Percentiles rank a stretch among this genome's conserved stretches.
These are phyloP conservation scores for Adansonia grandidieri DNA, from an alignment of 441 rosid genomes.

Conservation along the genomic window DNA sequence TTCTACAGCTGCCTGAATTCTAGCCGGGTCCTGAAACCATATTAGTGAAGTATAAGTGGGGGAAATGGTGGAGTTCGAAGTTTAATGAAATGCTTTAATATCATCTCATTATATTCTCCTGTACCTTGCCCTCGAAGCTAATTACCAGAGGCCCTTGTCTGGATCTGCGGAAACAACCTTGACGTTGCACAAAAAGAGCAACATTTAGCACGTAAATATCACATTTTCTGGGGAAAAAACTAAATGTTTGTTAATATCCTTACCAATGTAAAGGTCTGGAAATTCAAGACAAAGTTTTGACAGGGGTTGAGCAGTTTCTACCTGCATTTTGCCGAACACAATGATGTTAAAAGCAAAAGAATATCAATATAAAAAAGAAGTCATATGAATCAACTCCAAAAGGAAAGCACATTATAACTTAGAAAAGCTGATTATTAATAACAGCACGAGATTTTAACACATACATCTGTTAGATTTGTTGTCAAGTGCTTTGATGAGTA, in stretches of 20 bases:
- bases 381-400: not conserved
- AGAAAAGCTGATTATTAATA: conserved; percentile 3
- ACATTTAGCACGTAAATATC: conserved; percentile 28
- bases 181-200: conserved; percentile 28
- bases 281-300: conserved; percentile 83
- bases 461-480: conserved; percentile 72
- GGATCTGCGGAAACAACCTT: conserved; percentile 83
- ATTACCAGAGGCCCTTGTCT: conserved; percentile 70
- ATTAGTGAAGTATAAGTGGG: not conserved
- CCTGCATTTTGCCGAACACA: conserved; percentile 50
- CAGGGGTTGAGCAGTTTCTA: conserved; percentile 79
- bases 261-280: conserved; percentile 86
- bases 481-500: conserved; percentile 52
- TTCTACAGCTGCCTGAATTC: conserved; percentile 59
- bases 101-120: not conserved
- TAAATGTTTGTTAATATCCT: conserved; percentile 21
- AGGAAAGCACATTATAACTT: not conserved
- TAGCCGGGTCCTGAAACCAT: conserved; percentile 54
- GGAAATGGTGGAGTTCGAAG: not conserved
- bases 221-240: not conserved
- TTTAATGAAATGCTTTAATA: conserved; percentile 13
- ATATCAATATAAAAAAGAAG: not conserved
- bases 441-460: conserved; percentile 26
- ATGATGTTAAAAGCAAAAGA: conserved; percentile 10
- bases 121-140: conserved; percentile 82